A percentile compares a stretch with the other conserved stretches of the same genome.
phyloP scores from a whole-genome alignment of 129 eudicot species.

The Helichrysum umbraculigerum region DNA sequence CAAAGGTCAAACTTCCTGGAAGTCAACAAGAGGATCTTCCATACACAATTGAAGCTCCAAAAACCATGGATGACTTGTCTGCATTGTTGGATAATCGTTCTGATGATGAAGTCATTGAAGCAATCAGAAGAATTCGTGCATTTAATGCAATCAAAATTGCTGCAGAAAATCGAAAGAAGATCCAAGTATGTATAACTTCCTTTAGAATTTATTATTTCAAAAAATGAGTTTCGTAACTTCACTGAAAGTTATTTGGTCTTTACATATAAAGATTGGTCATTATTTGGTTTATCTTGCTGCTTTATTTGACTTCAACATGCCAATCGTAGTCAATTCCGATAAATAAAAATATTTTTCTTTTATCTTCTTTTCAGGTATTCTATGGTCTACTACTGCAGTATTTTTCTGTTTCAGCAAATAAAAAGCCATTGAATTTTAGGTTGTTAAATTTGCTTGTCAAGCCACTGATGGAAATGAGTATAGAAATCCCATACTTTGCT shows the following conservation, averaged over 20 bases:
- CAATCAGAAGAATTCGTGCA: conserved; percentile 78
- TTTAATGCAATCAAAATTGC: conserved; percentile 85
- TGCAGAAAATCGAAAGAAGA: conserved; percentile 89
- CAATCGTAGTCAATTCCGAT: not conserved
- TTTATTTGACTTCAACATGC: not conserved
- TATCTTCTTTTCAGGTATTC: conserved; percentile 53
- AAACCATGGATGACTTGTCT: conserved; percentile 63
- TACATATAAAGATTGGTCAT: not conserved
- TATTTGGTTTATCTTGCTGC: not conserved
- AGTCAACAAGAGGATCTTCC: conserved; percentile 68
- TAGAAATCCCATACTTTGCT: conserved; percentile 84
- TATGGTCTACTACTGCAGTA: conserved; percentile 91
- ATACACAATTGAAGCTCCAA: conserved; percentile 90
- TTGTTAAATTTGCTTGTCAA: conserved; percentile 77
- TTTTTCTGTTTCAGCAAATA: conserved; percentile 81
- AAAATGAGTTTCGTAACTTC: too few species aligned
- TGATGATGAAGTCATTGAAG: conserved; percentile 77
- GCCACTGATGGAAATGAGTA: conserved; percentile 97
- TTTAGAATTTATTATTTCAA: not conserved
- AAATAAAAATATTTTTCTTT: conserved; percentile 2
- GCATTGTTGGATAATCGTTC: conserved; percentile 64
- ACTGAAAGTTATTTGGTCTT: too few species aligned
- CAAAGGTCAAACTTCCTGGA: conserved; percentile 31
- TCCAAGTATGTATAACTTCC: conserved; percentile 61
- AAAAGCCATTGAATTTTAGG: conserved; percentile 70